Evolutionary conservation across 345 rosid genomes (phyloP), one percentile per base, ranked within the genome.

Genomic region (Nasturtium officinale): DNA sequence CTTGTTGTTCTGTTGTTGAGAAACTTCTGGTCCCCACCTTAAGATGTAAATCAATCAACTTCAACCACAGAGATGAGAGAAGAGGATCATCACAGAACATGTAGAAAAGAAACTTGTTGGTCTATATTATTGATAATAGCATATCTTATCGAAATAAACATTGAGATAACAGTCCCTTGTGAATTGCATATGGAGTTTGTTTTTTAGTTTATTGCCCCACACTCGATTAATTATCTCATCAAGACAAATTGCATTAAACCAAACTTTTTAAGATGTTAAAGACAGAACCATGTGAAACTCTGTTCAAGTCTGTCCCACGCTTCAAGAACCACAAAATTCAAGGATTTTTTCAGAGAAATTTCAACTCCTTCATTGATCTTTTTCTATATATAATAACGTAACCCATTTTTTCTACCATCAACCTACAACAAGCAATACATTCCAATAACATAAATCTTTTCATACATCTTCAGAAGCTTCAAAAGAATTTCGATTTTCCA

Each of bases 231-330:
- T 58, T 25, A 33, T 52, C 35, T 61, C 45, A 67, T 13, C 74
- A 52, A 61, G 8, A 60, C 21, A 60, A 29, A 20, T 52, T 42
- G 16, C 56, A 60, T 51, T 42, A 52, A 50, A 20, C 46, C 3
- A 45, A 21, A 53, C 20, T 74, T 65, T 42, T 43, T 9, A 1
- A 50, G 0, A 23, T 54, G 11, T 6, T 45, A 25, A 30, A 52
- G 74, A 67, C 79, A 75, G 15, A 68, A 32, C 79, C 74, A 68
- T 68, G 69, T 75, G 78, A 69, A 18, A 17, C 48, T 75, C 37
- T 50, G 26, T 23, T 40, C 48, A 37, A 37, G 6, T 18, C 42
- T 67, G 61, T 37, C 72, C 72, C 72, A 67, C 61, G 3, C 16
- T 53, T 9, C n/a, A 18, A 35, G 23, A 61, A 3, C 60, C 46